A percentile compares a stretch with the other conserved stretches of the same genome.
These are phyloP conservation scores for Avena sativa DNA, from an alignment of 176 grass and related monocot species.

Conservation along the genomic window DNA sequence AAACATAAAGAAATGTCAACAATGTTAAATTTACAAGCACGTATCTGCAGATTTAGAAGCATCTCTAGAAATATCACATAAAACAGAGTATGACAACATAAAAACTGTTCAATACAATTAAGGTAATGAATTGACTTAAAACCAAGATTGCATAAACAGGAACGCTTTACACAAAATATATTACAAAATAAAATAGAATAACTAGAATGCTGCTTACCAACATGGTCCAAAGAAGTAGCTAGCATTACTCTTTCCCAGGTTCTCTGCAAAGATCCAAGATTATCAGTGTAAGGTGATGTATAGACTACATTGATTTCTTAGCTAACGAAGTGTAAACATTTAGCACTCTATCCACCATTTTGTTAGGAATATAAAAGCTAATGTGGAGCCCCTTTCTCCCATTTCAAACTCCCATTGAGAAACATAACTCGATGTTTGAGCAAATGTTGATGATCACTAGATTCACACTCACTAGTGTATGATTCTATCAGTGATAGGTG, in stretches of 20 bases:
- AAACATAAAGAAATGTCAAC: background rate
- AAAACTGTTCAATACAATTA: background rate
- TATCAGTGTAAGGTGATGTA: background rate
- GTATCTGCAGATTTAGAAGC: background rate
- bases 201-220: slow-evolving; percentile 54
- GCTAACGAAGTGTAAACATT: background rate
- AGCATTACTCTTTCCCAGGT: slow-evolving; percentile 96
- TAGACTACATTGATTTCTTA: background rate
- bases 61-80: background rate
- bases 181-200: background rate
- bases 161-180: background rate
- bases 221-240: slow-evolving; percentile 78
- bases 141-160: background rate
- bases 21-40: background rate
- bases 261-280: slow-evolving; percentile 54
- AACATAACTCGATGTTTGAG: background rate
- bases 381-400: background rate
- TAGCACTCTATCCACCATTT: background rate
- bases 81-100: background rate
- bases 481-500: background rate
- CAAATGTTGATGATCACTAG: too few species aligned
- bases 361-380: background rate
- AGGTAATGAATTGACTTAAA: background rate
- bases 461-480: background rate
- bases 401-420: background rate